Evolutionary conservation across 345 rosid species (phyloP).

Genomic region (Syzygium aromaticum): DNA sequence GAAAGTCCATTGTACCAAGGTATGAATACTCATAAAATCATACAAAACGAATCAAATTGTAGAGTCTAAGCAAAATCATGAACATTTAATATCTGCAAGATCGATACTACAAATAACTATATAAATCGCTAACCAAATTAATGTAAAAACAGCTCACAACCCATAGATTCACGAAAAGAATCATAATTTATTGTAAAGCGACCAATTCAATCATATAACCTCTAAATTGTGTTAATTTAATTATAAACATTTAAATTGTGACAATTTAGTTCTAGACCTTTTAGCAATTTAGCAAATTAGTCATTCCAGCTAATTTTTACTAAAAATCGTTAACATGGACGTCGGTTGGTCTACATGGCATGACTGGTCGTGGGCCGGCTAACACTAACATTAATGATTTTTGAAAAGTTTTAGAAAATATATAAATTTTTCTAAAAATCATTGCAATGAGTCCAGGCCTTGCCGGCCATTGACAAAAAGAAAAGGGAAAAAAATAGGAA

Average conservation of each 20-base stretch:
- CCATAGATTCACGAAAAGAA: neutral
- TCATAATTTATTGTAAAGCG: fast-evolving
- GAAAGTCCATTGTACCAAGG: neutral
- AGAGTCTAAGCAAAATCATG: neutral
- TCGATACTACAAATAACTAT: neutral
- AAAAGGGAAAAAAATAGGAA: too few species aligned
- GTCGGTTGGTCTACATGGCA: neutral
- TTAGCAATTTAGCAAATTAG: neutral
- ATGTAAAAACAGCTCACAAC: neutral
- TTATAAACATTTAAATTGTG: neutral
- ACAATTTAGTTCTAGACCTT: neutral
- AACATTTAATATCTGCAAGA: neutral
- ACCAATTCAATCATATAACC: fast-evolving
- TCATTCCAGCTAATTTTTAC: neutral
- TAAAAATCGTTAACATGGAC: neutral
- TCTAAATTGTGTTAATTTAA: neutral
- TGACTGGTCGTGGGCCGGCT: neutral
- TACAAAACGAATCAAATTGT: neutral
- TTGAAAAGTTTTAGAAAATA: too few species aligned
- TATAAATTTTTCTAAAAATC: too few species aligned
- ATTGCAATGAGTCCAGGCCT: too few species aligned
- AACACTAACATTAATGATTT: too few species aligned
- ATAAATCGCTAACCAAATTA: fast-evolving
- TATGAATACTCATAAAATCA: neutral
- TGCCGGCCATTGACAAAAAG: too few species aligned